Evolutionary conservation across 345 rosid genomes (phyloP).

Genomic region (Sisymbrium altissimum): DNA sequence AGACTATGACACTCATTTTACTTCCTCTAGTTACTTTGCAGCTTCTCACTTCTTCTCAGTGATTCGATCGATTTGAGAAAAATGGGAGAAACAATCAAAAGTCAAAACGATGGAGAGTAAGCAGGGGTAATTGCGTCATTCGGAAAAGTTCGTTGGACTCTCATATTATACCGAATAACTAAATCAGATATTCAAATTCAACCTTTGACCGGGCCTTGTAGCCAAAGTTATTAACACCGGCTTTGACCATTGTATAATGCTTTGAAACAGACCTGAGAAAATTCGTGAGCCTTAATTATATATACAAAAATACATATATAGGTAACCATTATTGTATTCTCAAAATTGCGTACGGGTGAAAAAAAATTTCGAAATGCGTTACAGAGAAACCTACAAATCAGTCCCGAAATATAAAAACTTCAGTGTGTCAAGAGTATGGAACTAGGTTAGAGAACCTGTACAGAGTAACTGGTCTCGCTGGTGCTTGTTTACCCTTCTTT

Average conservation of each 20-base stretch:
- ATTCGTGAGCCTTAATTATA: background rate
- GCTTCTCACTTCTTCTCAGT: slow-evolving; percentile 1
- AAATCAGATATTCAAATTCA: background rate
- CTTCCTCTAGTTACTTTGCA: background rate
- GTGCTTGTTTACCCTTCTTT: background rate
- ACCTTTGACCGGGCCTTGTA: background rate
- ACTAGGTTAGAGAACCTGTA: slow-evolving; percentile 5
- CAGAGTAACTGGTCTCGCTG: background rate
- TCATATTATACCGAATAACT: no score
- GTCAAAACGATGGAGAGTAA: background rate
- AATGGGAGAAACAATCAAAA: background rate
- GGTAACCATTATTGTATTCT: background rate
- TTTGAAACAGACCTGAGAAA: background rate
- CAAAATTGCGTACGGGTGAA: background rate
- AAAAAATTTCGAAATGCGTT: background rate
- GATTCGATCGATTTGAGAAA: background rate
- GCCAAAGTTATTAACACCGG: background rate
- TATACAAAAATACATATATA: background rate
- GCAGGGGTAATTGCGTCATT: background rate
- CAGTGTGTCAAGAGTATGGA: background rate
- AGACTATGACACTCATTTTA: slow-evolving; percentile 17
- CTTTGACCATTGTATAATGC: background rate
- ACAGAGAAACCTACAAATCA: background rate
- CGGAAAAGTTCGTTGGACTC: background rate
- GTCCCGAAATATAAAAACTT: no score